Evolutionary conservation across 257 asterid genomes (phyloP), one percentile per base, ranked within the genome.

Genomic region (Ajuga chamaepitys): DNA sequence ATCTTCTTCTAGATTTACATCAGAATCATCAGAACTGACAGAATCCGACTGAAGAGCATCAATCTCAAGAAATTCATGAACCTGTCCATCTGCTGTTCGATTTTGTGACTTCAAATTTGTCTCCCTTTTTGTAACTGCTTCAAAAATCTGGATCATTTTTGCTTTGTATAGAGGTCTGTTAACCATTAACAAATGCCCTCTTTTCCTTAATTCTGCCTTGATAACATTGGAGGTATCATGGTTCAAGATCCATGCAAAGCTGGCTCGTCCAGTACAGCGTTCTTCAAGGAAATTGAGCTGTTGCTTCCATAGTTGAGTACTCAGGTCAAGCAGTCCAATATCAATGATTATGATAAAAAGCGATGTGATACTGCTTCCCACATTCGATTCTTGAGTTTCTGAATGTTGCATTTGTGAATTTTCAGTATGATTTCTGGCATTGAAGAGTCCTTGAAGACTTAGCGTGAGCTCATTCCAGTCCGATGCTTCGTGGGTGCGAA

Each of bases 391-490:
- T 10, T 73, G 83, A 44, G 65, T 18, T 26, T 58, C 74, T 6
- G 84, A 69, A 61, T 17, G 42, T 55, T 62, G 75, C 25, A 35
- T 56, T 24, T 40, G 77, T 17, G 79, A 52, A 53, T 34, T 63
- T 62, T 64, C 70, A 53, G 68, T 45, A 20, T 52, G 21, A 40
- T 17, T 62, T 68, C 67, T 54, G 54, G 75, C 9, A 52, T 68
- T 71, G 38, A 75, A 65, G 71, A 80, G 73, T 25, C 78, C 78
- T 40, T 80, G 82, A 77, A 91, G 92, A 71, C 62, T 76, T 48
- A 80, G 84, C 11, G 94, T 86, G 30, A 91, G 78, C 58, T 80
- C 94, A 58, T 85, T 86, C 98, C 98, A 91, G 4, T 86, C 93
- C 30, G 94, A 83, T 21, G 95, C 92, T 77, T 81, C 94, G 10